Percentiles rank a stretch among this genome's conserved stretches.
These are phyloP conservation scores for Phytopythium kandeliae DNA, from an alignment of 352 stramenopile species.

Conservation along the genomic window DNA sequence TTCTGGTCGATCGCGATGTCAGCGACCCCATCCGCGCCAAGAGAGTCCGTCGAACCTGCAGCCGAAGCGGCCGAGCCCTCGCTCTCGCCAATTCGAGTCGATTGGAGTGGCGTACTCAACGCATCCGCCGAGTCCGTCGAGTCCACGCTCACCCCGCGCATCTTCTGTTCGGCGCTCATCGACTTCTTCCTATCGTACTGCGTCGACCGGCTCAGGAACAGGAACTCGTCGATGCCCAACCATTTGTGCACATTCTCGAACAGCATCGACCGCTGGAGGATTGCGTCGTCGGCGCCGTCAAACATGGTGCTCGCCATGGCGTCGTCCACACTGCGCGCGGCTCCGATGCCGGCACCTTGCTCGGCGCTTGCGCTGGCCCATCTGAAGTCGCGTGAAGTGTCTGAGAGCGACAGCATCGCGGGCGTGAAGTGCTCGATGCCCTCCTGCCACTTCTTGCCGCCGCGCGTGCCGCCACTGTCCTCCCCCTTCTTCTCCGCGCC, in stretches of 20 bases:
- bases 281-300: constrained; percentile 14
- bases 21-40: constrained; percentile 20
- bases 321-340: neutral
- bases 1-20: constrained; percentile 54
- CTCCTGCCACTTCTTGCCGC: constrained; percentile 49
- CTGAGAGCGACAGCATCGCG: constrained; percentile 66
- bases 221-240: constrained; percentile 71
- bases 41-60: neutral
- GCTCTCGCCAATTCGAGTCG: neutral
- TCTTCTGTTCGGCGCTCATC: neutral
- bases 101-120: neutral
- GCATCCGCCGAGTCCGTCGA: neutral
- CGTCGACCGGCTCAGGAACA: constrained; percentile 46
- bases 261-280: constrained; percentile 20
- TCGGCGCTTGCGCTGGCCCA: constrained; percentile 14
- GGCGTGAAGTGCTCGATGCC: constrained; percentile 76
- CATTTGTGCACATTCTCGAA: constrained; percentile 46
- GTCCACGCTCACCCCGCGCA: neutral
- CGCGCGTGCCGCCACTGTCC: neutral
- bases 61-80: neutral
- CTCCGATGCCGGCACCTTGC: neutral
- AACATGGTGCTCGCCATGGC: constrained; percentile 6
- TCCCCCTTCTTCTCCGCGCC: neutral
- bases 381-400: constrained; percentile 36
- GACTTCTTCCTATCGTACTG: constrained; percentile 12